Evolutionary conservation across 768 basidiomycete genomes (phyloP), one percentile per base, ranked within the genome.

Genomic region (Coprinopsis marcescibilis): DNA sequence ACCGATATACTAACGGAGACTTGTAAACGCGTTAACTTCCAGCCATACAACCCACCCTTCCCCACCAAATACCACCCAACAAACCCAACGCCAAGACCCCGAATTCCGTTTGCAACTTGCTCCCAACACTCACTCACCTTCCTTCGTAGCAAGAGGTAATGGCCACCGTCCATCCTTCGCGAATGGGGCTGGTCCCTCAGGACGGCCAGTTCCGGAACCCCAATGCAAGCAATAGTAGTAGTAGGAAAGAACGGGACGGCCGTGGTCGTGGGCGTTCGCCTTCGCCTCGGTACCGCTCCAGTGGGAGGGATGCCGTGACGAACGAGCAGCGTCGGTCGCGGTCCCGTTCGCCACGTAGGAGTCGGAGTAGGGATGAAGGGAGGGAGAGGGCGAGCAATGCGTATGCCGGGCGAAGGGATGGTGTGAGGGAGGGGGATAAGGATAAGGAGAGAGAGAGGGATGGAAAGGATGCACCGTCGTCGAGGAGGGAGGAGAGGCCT

Each of bases 141-240:
- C 39, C 45, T 24, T 25, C 14, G 3, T 17, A 26, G 17, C 12
- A 27, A 14, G 4, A 37, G 20, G 6, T 20, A 48, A 44, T 88
- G 85, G 83, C 83, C 21, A 80, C 78, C 15, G 72, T 88, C 4
- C 85, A 88, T 56, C 85, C 86, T 20, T 86, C 85, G 8, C 75
- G 85, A 42, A 68, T 84, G 67, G 78, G 68, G 21, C 67, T 87
- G 3, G 80, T 88, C 15, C 80, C 83, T 30, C 76, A 67, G 46
- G 65, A 70, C 32, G 36, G 44, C 2, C 30, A 27, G 52, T 62
- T 44, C 57, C 48, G 56, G 50, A 44, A 24, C 52, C n/a, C 29
- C n/a, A 51, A 51, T 4, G 53, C 55, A 32, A 48, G 58, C 2
- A 5, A 40, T 40, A 43, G 8, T 8, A 32, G 8, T 8, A n/a